Conservation (phyloP, 371 early-diverging fungal species). For the Conidiobolus incongruus region DNA sequence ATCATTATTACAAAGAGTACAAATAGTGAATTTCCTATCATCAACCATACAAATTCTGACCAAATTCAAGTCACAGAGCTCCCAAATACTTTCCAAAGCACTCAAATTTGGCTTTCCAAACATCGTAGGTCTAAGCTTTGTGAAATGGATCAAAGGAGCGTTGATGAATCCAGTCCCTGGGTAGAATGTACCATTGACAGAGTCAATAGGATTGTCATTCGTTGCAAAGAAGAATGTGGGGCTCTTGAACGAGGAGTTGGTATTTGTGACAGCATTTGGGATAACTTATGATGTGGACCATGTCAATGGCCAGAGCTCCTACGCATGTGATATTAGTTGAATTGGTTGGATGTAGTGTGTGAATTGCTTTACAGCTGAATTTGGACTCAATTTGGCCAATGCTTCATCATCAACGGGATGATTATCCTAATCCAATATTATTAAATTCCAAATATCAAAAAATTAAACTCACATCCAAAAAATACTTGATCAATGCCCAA, state of each 20-base stretch:
- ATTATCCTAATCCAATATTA: constrained; percentile 4
- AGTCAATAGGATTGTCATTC: constrained; percentile 76
- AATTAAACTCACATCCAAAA: too few species aligned
- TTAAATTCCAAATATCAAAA: too few species aligned
- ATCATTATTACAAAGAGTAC: too few species aligned
- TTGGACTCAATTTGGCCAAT: not conserved
- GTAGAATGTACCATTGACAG: constrained; percentile 40
- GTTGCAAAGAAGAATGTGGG: constrained; percentile 70
- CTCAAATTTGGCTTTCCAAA: constrained; percentile 83
- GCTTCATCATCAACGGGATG: too few species aligned
- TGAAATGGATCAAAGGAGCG: constrained; percentile 43
- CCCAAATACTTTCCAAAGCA: constrained; percentile 75
- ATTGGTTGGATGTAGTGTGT: not conserved
- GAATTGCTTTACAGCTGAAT: not conserved
- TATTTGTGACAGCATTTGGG: constrained; percentile 75
- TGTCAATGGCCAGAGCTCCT: constrained; percentile 79
- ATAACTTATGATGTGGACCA: constrained; percentile 74
- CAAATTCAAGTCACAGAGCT: constrained; percentile 48
- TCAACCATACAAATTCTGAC: constrained; percentile 86
- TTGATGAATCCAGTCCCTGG: too few species aligned
- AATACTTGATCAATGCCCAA: constrained; percentile 40
- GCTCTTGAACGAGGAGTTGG: constrained; percentile 48
- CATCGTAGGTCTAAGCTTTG: constrained; percentile 51
- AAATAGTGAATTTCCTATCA: too few species aligned
- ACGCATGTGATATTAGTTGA: constrained; percentile 13